These are phyloP conservation scores for Geotrichum europaeum DNA, from an alignment of 1,139 yeast species.

Conservation along the genomic window DNA sequence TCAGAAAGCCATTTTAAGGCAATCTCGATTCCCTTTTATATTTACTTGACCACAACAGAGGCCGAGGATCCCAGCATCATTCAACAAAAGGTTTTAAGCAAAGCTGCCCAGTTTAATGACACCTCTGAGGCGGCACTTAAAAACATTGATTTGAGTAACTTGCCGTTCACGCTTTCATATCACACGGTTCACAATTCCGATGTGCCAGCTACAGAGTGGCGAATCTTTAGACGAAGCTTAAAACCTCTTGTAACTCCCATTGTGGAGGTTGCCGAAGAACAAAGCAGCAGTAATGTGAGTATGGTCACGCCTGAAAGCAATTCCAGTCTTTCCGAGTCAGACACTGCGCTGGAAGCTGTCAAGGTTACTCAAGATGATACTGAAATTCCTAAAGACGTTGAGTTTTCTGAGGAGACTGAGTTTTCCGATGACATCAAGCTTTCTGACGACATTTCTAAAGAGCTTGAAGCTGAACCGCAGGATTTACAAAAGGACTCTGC, in stretches of 20 bases:
- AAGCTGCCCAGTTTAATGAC: conserved; percentile 5
- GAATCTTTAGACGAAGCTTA: background rate
- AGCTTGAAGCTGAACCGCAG: background rate
- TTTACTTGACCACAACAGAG: conserved; percentile 49
- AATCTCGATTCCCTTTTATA: conserved; percentile 55
- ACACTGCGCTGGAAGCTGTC: background rate
- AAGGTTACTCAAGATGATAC: background rate
- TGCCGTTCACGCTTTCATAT: background rate
- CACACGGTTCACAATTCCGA: background rate
- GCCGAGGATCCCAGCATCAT: conserved; percentile 50
- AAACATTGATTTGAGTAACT: background rate
- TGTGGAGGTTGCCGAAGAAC: background rate
- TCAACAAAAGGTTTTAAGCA: conserved; percentile 42
- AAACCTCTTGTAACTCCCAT: background rate
- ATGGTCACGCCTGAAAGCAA: background rate
- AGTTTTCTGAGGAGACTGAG: background rate
- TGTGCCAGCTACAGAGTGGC: conserved; percentile 9
- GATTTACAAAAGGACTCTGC: background rate
- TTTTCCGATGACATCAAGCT: background rate
- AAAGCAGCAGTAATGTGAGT: background rate
- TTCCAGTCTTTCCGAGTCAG: background rate
- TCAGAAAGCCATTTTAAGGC: background rate
- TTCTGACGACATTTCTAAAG: background rate
- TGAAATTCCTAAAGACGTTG: background rate
- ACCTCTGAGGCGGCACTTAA: background rate